Evolutionary conservation across 2,329 filamentous ascomycete species (phyloP), one percentile per base, ranked within the genome.

Genomic region (Calycina marina): DNA sequence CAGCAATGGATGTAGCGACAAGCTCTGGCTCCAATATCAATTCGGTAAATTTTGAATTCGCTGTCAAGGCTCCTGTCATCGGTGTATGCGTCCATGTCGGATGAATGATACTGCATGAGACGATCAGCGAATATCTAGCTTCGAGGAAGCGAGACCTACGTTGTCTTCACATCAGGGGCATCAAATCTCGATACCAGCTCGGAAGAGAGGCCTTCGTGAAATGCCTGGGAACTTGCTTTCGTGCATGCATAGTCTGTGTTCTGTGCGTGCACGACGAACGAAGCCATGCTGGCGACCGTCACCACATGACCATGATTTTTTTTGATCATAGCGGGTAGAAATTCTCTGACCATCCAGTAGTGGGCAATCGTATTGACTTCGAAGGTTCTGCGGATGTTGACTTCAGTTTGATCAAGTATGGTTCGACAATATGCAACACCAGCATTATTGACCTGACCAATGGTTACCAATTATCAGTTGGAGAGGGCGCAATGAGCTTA

Each of bases 221-320:
- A 75, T 5, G 71, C 59, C 18, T 78, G 50, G 4, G 72, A 67
- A 1, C 69, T 74, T 2, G 75, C 67, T 52, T 84, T 84, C 39
- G 64, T 67, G n/a, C 69, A 66, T 3, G 62, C 59, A 55, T 84
- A 84, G 55, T 82, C 76, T 22, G 76, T 67, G 28, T 46, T 50
- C 26, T 35, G 29, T 1, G 43, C 39, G 18, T 40, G 33, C 4
- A 42, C 39, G 12, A 48, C 10, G 31, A 42, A 50, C 12, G 30
- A 36, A 22, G 40, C 40, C 35, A 43, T 25, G 6, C 67, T 73
- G 12, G 77, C 71, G 18, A 83, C 64, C 0, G 72, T 82, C 9
- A 83, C 74, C 20, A 84, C 54, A 61, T 78, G 77, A 40, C 79
- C 78, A 55, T 83, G 77, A 55, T 81, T 71, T 12, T 49, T 53